Evolutionary conservation across 495 filamentous ascomycete genomes (phyloP), one percentile per base, ranked within the genome.

Genomic region (Xylaria grammica): DNA sequence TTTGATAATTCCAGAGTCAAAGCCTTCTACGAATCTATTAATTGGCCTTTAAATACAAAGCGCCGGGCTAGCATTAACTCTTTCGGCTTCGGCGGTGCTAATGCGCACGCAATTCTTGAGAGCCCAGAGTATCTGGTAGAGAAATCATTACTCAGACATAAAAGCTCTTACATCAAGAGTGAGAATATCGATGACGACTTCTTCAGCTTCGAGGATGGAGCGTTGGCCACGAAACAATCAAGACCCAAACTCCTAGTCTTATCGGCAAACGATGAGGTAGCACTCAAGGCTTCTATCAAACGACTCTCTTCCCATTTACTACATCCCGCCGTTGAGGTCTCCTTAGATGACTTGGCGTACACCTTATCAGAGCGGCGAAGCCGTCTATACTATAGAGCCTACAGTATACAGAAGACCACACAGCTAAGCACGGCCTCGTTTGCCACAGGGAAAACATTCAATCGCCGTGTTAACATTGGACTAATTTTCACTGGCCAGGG

Each of bases 61-160:
- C 51, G 45, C 5, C 75, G 85, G 29, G 77, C 77, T 0, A 81
- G 79, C 24, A 72, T 88, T 19, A 87, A 84, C 58, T 82, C 75
- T 7, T 87, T 85, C 46, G 85, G 86, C 0, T 84, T 75, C 58
- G 84, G 85, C 1, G 85, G 86, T 8, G 68, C 79, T 10, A 87
- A 87, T 59, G 81, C 81, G 1, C 85, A 89, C 53, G 78, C 66
- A 3, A 74, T 87, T n/a, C 7, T 88, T 0, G 82, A 86, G 30
- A n/a, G n/a, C 15, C 27, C 17, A 1, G 26, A 10, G 2, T 13
- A 13, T 32, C 50, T 26, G 29, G 9, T 27, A 24, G 15, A 19
- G 34, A 36, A 36, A 6, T 36, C 34, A 36, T 11, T 36, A 36
- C 34, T 11, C 11, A 36, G 11, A 36, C 11, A 36, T 36, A 36